Evolutionary conservation across 164 flowering plant genomes (phyloP).

Genomic region (Magnolia kwangsiensis): DNA sequence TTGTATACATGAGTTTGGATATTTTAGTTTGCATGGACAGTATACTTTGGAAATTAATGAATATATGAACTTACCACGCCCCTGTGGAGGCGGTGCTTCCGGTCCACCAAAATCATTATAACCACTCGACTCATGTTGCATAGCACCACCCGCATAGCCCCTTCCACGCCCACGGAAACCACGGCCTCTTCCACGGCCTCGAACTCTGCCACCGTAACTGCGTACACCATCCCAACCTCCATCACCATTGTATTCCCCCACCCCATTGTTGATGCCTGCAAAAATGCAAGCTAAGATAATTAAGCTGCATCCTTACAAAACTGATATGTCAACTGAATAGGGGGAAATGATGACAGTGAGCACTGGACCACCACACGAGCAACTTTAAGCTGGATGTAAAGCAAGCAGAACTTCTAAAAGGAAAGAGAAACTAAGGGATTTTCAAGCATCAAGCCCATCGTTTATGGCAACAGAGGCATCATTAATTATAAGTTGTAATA

Average conservation of each 20-base stretch:
- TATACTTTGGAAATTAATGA: background rate
- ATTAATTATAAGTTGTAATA: no score
- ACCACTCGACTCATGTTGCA: slow-evolving; percentile 36
- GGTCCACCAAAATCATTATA: slow-evolving; percentile 36
- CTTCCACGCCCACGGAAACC: slow-evolving; percentile 44
- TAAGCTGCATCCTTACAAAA: background rate
- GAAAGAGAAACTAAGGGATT: no score
- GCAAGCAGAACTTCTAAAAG: no score
- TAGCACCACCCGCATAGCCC: slow-evolving; percentile 40
- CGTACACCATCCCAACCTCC: slow-evolving; percentile 38
- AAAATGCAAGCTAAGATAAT: background rate
- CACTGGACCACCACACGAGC: no score
- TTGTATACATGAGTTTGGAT: no score
- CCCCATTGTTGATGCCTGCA: slow-evolving; percentile 9
- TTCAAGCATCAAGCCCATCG: no score
- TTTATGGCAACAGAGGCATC: no score
- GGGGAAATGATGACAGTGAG: no score
- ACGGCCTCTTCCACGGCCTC: slow-evolving; percentile 48
- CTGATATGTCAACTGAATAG: no score
- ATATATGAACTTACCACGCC: slow-evolving; percentile 36
- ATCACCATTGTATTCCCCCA: slow-evolving; percentile 39
- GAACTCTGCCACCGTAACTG: slow-evolving; percentile 42
- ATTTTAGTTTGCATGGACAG: no score
- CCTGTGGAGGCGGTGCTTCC: slow-evolving; percentile 31
- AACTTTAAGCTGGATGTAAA: no score